phyloP scores from a whole-genome alignment of 441 rosid genomes.

The Euphorbia schlechtendalii region DNA sequence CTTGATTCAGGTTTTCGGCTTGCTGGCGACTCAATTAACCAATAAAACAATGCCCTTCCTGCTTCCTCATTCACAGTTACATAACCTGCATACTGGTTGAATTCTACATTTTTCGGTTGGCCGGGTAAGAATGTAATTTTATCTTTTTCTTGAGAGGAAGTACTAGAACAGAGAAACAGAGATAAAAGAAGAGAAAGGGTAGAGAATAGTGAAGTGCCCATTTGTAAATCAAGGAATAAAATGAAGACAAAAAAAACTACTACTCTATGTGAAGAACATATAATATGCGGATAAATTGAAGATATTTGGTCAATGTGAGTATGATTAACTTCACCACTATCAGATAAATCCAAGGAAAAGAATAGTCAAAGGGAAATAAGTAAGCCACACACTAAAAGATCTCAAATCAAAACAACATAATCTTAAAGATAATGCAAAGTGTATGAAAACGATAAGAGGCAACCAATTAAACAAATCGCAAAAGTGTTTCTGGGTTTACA shows the following conservation, averaged over 20 bases:
- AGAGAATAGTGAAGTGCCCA: slow-evolving; percentile 31
- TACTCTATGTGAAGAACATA: slow-evolving; percentile 6
- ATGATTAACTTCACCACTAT: neutral
- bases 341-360: neutral
- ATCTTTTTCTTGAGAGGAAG: slow-evolving; percentile 39
- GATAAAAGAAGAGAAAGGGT: slow-evolving; percentile 24
- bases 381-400: neutral
- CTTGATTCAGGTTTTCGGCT: slow-evolving; percentile 41
- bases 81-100: slow-evolving; percentile 83
- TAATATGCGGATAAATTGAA: neutral
- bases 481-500: slow-evolving; percentile 18
- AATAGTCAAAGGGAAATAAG: neutral
- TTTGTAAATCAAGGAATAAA: slow-evolving; percentile 22
- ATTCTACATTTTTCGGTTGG: slow-evolving; percentile 57
- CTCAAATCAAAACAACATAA: neutral
- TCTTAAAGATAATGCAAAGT: neutral
- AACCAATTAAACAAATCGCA: slow-evolving; percentile 3
- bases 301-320: neutral
- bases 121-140: slow-evolving; percentile 66
- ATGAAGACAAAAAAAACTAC: no score
- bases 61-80: slow-evolving; percentile 73
- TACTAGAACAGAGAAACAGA: no score
- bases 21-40: slow-evolving; percentile 79
- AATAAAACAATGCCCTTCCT: slow-evolving; percentile 89
- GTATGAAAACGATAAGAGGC: neutral